phyloP scores from a whole-genome alignment of 2,329 filamentous ascomycete genomes.

The Zymoseptoria crescenta region DNA sequence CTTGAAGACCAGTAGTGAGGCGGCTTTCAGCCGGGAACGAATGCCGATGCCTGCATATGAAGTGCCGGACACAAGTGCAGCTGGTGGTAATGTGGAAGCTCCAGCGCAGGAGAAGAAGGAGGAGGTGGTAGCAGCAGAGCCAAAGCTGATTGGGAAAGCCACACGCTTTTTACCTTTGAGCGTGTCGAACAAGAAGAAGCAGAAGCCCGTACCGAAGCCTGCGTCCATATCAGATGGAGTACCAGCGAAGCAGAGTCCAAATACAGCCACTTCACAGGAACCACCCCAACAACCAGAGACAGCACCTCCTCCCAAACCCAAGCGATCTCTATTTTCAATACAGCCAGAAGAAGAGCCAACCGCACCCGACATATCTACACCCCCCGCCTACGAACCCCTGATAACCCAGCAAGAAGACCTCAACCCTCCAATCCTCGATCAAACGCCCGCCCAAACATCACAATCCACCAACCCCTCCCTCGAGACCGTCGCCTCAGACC shows the following conservation, averaged over 20 bases:
- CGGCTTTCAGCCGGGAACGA: conserved; percentile 66
- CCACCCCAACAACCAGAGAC: not conserved
- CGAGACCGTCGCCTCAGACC: conserved; percentile 62
- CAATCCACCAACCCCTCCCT: conserved; percentile 46
- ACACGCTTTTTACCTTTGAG: conserved; percentile 87
- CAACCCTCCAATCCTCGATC: not conserved
- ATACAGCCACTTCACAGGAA: not conserved
- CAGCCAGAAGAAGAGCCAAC: conserved; percentile 29
- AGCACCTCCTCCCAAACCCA: conserved; percentile 44
- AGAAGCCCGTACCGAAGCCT: conserved; percentile 45
- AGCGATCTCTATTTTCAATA: conserved; percentile 64
- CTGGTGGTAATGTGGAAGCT: conserved; percentile 1
- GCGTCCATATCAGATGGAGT: conserved; percentile 1
- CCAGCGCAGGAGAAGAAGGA: conserved; percentile 40
- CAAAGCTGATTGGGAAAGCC: conserved; percentile 67
- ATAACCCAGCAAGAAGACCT: conserved; percentile 13
- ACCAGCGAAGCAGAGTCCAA: not conserved
- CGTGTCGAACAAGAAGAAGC: conserved; percentile 65
- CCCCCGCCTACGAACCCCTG: conserved; percentile 31
- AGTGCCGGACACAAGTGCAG: conserved; percentile 10
- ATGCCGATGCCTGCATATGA: conserved; percentile 35
- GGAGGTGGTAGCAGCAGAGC: conserved; percentile 36
- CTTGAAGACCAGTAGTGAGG: conserved; percentile 74
- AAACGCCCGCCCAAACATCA: not conserved
- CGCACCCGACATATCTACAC: conserved; percentile 1